Base-by-base conservation (phyloP, 2,329 filamentous ascomycete genomes). In the Xylariomycetidae sp. region DNA sequence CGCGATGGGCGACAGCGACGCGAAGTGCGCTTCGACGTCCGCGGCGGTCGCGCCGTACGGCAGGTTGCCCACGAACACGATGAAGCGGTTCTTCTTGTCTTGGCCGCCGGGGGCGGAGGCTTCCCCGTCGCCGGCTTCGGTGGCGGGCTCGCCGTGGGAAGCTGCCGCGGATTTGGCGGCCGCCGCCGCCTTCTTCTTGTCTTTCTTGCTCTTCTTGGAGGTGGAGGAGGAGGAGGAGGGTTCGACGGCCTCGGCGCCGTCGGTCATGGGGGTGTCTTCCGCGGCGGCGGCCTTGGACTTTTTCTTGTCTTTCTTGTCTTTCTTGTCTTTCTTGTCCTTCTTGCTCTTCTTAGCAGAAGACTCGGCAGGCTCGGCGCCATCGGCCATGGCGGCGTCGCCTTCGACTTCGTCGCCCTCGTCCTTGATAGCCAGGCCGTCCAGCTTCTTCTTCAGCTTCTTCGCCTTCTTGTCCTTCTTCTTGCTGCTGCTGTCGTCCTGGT, bases 61-160 rank as follows among this genome's bases (percentile, higher is more conserved):
- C 5, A 96, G 81, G 64, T 95, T 95, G 57, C 90, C 86, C 44
- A 90, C 78, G 61, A 92, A 92, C 50, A 82, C 76, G 40, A 88
- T 86, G 65, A 86, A 87, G 39, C 82, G 43, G 26, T 52, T 47
- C 28, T 57, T 57, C 38, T 57, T 48, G 37, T n/a, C n/a, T n/a
- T n/a, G n/a, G n/a, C n/a, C n/a, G n/a, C n/a, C n/a, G n/a, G n/a
- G n/a, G n/a, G n/a, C 48, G n/a, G 26, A 16, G 13, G 8, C 18
- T 29, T 16, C 18, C 18, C 26, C 18, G 26, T 16, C 18, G n/a
- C 26, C 18, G 16, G 24, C 24, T 25, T 12, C 12, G 15, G 24
- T 13, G 24, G 24, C 24, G 12, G 24, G 24, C 24, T 23, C 20
- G 13, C 7, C 26, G 26, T 15, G 8, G 15, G 10, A 5, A 5